These are phyloP conservation scores for Nakaseomyces uthaithaninus DNA, from an alignment of 1,139 yeast species.

Conservation along the genomic window DNA sequence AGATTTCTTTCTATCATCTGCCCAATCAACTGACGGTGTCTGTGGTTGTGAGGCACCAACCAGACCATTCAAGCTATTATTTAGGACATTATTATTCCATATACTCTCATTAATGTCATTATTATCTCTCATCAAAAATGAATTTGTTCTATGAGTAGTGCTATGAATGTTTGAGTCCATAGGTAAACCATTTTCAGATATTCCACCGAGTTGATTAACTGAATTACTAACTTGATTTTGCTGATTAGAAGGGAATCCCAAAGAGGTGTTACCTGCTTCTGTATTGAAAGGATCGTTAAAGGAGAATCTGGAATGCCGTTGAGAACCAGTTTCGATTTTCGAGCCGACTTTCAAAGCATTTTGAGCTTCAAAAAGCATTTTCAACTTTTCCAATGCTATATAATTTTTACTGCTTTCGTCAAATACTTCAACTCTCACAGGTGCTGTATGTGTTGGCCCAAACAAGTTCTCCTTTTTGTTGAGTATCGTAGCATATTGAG, in stretches of 20 bases:
- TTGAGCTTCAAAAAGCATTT: slow-evolving; percentile 8
- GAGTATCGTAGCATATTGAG: slow-evolving; percentile 60
- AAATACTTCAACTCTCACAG: slow-evolving; percentile 47
- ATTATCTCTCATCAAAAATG: slow-evolving; percentile 47
- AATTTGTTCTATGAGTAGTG: slow-evolving; percentile 40
- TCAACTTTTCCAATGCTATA: slow-evolving; percentile 20
- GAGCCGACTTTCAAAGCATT: slow-evolving; percentile 31
- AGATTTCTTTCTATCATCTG: slow-evolving; percentile 4
- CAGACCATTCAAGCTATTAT: slow-evolving; percentile 1
- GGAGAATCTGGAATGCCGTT: slow-evolving; percentile 53
- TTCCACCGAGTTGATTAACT: slow-evolving; percentile 1
- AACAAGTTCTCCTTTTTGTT: slow-evolving; percentile 53
- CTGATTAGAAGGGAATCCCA: slow-evolving; percentile 2
- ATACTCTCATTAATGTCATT: slow-evolving; percentile 38
- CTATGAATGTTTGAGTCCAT: background rate
- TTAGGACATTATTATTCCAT: slow-evolving; percentile 41
- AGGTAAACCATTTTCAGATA: slow-evolving; percentile 3
- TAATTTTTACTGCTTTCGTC: slow-evolving; percentile 31
- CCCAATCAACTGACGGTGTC: slow-evolving; percentile 7
- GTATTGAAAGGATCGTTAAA: slow-evolving; percentile 56
- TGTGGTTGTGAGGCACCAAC: slow-evolving; percentile 4
- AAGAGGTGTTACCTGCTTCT: background rate
- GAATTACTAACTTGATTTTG: background rate
- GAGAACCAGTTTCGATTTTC: slow-evolving; percentile 39
- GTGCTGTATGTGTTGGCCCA: slow-evolving; percentile 47